Evolutionary conservation across 202 grass and related monocot genomes (phyloP).

Genomic region (Bolboschoenoplectus hybrid): DNA sequence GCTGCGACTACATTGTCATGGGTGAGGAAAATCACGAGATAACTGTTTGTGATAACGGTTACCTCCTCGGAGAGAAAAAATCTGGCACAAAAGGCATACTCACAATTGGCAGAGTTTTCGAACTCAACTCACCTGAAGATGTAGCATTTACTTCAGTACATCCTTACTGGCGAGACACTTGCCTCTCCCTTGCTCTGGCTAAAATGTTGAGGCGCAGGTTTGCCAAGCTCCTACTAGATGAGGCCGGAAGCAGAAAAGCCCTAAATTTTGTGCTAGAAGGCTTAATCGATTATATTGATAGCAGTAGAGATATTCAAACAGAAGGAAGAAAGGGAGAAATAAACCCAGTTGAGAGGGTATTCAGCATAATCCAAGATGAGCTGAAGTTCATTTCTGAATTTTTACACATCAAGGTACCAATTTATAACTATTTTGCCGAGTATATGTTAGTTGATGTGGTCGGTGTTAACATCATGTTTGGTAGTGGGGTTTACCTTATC

Average conservation of each 20-base stretch:
- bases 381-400: slow-evolving; percentile 23
- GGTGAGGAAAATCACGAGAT: slow-evolving; percentile 39
- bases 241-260: neutral
- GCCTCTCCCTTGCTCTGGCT: slow-evolving; percentile 41
- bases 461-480: neutral
- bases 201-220: slow-evolving; percentile 43
- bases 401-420: slow-evolving; percentile 27
- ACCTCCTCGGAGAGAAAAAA: neutral
- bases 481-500: neutral
- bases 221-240: slow-evolving; percentile 5
- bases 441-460: fast-evolving
- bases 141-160: neutral
- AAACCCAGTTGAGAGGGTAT: neutral
- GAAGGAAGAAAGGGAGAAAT: neutral
- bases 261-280: neutral
- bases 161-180: slow-evolving; percentile 36
- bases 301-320: neutral
- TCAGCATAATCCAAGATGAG: slow-evolving; percentile 25
- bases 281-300: neutral
- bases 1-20: slow-evolving; percentile 42
- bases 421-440: neutral
- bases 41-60: neutral
- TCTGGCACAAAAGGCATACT: slow-evolving; percentile 12
- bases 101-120: slow-evolving; percentile 31
- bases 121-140: slow-evolving; percentile 21